phyloP scores from a whole-genome alignment of 2,329 filamentous ascomycete genomes.

The Harringtonia aguacate region DNA sequence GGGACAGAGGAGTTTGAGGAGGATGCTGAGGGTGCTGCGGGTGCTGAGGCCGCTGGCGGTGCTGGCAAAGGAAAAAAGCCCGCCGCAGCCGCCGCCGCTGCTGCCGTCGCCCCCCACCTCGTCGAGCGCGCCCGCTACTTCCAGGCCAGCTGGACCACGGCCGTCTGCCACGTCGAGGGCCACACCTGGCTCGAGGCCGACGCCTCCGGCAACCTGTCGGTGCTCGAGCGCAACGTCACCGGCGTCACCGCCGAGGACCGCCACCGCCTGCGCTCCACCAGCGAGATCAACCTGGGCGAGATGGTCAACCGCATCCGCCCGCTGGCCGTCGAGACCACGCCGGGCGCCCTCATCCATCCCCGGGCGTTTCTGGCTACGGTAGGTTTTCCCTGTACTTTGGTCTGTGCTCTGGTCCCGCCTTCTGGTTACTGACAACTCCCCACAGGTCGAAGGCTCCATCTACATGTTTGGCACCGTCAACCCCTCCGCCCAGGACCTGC shows the following conservation, averaged over 20 bases:
- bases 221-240: constrained; percentile 62
- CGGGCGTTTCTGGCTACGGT: constrained; percentile 84
- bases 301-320: constrained; percentile 83
- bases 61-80: no score
- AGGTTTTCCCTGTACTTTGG: constrained; percentile 24
- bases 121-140: constrained; percentile 70
- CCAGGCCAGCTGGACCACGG: constrained; percentile 72
- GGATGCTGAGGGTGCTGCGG: constrained; percentile 20
- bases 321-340: constrained; percentile 54
- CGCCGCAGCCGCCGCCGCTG: no score
- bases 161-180: constrained; percentile 59
- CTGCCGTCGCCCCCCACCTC: no score
- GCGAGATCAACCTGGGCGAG: constrained; percentile 80
- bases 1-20: constrained; percentile 11
- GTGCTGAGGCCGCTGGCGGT: not conserved
- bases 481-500: constrained; percentile 60
- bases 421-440: not conserved
- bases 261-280: constrained; percentile 58
- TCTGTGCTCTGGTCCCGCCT: no score
- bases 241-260: constrained; percentile 68
- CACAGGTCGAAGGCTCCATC: constrained; percentile 82
- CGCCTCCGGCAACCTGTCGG: constrained; percentile 75
- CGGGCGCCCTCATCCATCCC: constrained; percentile 61
- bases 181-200: constrained; percentile 77
- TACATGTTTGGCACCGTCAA: constrained; percentile 81